Evolutionary conservation across 2,329 filamentous ascomycete species (phyloP).

Genomic region (Bertia moriformis): DNA sequence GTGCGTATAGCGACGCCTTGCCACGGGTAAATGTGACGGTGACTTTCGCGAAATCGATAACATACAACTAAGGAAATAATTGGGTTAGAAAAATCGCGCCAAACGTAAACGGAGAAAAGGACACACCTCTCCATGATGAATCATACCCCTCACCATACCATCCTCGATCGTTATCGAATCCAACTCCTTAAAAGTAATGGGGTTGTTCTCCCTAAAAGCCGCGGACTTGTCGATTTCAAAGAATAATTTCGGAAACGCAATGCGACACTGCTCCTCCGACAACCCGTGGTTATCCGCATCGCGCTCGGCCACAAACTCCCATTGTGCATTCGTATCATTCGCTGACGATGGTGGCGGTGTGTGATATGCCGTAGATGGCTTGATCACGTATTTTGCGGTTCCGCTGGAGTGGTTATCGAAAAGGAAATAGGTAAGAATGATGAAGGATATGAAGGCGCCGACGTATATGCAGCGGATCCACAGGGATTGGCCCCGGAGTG

Average conservation of each 20-base stretch:
- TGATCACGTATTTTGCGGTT: too few relatives aligned
- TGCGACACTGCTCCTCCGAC: constrained; percentile 8
- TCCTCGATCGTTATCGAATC: constrained; percentile 9
- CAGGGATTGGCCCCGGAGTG: too few relatives aligned
- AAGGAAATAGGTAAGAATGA: too few relatives aligned
- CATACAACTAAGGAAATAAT: constrained; percentile 10
- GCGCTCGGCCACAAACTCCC: constrained; percentile 3
- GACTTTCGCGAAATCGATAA: constrained; percentile 2
- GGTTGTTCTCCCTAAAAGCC: constrained; percentile 4
- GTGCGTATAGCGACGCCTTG: constrained; percentile 25
- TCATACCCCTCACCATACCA: constrained; percentile 18
- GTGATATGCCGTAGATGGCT: too few relatives aligned
- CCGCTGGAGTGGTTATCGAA: too few relatives aligned
- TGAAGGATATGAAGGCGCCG: too few relatives aligned
- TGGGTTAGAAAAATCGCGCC: constrained; percentile 5
- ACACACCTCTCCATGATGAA: constrained; percentile 11
- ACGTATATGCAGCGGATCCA: too few relatives aligned
- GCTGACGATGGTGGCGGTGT: too few relatives aligned
- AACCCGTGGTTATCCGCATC: constrained; percentile 10
- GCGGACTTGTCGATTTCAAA: constrained; percentile 9
- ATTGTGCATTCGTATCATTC: too few relatives aligned
- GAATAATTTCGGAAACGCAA: constrained; percentile 11
- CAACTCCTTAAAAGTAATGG: constrained; percentile 8
- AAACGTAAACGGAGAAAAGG: constrained; percentile 2
- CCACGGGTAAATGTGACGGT: constrained; percentile 11